A percentile compares a stretch with the other conserved stretches of the same genome.
phyloP scores from a whole-genome alignment of 176 grass and related monocot species.

The Alloteropsis semialata region DNA sequence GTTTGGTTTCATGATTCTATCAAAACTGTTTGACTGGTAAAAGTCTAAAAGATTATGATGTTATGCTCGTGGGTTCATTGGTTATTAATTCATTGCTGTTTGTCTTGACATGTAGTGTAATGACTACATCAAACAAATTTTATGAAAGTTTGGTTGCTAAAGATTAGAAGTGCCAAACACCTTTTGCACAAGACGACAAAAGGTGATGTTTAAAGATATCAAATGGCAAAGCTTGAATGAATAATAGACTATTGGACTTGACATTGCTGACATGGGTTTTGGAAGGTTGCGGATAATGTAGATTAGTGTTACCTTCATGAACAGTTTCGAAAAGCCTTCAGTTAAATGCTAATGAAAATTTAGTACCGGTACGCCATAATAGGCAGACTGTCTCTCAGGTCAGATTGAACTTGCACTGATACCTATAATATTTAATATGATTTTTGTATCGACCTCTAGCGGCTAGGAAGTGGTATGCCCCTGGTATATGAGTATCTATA shows the following conservation, averaged over 20 bases:
- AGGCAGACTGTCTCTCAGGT: no score
- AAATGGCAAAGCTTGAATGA: not conserved
- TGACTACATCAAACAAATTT: constrained; percentile 1
- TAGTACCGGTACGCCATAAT: no score
- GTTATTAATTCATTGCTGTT: not conserved
- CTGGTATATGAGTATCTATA: not conserved
- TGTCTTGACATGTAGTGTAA: not conserved
- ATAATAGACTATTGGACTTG: not conserved
- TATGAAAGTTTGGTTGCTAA: not conserved
- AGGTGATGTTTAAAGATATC: not conserved
- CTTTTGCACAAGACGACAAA: constrained; percentile 22
- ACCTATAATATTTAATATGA: no score
- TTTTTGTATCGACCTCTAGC: not conserved
- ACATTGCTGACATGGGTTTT: not conserved
- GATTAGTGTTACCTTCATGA: no score
- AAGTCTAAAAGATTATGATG: not conserved
- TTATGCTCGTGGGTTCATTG: not conserved
- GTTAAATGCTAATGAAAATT: no score
- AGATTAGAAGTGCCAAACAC: not conserved
- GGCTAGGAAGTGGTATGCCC: not conserved
- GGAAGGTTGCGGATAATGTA: no score
- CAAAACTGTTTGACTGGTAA: not conserved
- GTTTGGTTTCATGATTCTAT: not conserved
- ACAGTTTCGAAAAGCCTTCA: no score
- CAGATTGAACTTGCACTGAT: no score